Evolutionary conservation across 2,329 filamentous ascomycete species (phyloP), one percentile per base, ranked within the genome.

Genomic region (Aspergillus sp.): DNA sequence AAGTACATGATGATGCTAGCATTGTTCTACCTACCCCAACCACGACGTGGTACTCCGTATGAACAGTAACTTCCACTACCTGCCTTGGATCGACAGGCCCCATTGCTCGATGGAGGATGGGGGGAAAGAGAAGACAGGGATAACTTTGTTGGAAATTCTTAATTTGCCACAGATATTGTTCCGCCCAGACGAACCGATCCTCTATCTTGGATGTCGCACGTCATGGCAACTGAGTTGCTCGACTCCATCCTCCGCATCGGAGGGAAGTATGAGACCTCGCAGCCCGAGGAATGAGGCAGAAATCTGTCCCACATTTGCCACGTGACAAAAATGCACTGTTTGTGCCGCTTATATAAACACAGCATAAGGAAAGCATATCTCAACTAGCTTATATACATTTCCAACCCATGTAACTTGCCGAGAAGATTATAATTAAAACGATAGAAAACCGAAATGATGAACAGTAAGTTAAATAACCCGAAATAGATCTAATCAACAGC

Each of bases 11-110:
- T 36, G 31, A 14, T 14, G 31, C 10, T 36, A 36, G 31, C 14
- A 14, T 36, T 14, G 31, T 11, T 29, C 26, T 29, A 29, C 11
- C 10, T 36, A 47, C 45, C 16, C 6, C 7, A 47, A n/a, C 16
- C 22, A 29, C n/a, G 22, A 24, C 2, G 22, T 4, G 4, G 22
- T 24, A 29, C 26, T 7, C 7, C 6, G 26, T 29, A 29, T 6
- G 26, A 9, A 29, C 7, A 29, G 26, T 18, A 18, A 47, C 45
- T 22, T 22, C n/a, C 45, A 47, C 45, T 20, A 10, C 3, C 18
- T 4, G 45, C 45, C 24, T 31, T 20, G 24, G 52, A 54, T 56
- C 55, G 52, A 49, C 55, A 52, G 46, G 57, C 49, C 49, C 52
- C 31, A 7, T 54, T 54, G 55, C 50, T 53, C 22, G 45, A 56